Conservation (phyloP, 768 basidiomycete genomes). For the Infundibulicybe gibba region DNA sequence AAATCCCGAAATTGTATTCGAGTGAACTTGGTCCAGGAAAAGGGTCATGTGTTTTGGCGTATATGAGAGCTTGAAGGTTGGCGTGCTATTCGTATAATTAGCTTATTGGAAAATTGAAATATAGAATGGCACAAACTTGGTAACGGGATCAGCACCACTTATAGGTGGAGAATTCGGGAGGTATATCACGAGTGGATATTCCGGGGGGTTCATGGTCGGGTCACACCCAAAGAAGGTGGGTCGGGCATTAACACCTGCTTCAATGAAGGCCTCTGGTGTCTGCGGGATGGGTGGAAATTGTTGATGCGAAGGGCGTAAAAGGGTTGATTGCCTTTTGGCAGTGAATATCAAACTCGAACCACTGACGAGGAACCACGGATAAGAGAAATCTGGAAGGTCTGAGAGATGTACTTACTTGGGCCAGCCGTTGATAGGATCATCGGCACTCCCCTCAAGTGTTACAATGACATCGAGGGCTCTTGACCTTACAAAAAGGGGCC, state of each 20-base stretch:
- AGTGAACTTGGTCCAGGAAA: slow-evolving; percentile 60
- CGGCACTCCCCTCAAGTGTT: slow-evolving; percentile 65
- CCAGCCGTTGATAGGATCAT: slow-evolving; percentile 52
- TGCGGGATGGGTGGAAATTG: slow-evolving; percentile 62
- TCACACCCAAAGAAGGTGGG: slow-evolving; percentile 83
- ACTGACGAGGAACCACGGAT: slow-evolving; percentile 21
- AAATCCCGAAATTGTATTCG: slow-evolving; percentile 57
- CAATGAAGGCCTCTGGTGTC: slow-evolving; percentile 46
- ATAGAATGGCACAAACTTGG: slow-evolving; percentile 43
- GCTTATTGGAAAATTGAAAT: background rate
- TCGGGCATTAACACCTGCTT: slow-evolving; percentile 58
- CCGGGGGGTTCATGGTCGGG: slow-evolving; percentile 40
- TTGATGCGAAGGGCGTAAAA: slow-evolving; percentile 50
- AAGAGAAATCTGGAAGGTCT: background rate
- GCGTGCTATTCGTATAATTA: slow-evolving; percentile 33
- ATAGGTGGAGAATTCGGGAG: slow-evolving; percentile 76
- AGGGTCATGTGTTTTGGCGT: slow-evolving; percentile 45
- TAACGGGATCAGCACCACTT: slow-evolving; percentile 54
- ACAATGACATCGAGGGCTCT: slow-evolving; percentile 73
- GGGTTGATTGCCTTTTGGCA: slow-evolving; percentile 36
- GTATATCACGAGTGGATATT: slow-evolving; percentile 69
- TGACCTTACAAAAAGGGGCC: slow-evolving; percentile 65
- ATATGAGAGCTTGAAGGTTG: slow-evolving; percentile 61
- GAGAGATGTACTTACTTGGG: slow-evolving; percentile 51
- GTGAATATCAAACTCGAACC: slow-evolving; percentile 51